Conservation (phyloP, 208 protist species). For the Strigomonas culicis region DNA sequence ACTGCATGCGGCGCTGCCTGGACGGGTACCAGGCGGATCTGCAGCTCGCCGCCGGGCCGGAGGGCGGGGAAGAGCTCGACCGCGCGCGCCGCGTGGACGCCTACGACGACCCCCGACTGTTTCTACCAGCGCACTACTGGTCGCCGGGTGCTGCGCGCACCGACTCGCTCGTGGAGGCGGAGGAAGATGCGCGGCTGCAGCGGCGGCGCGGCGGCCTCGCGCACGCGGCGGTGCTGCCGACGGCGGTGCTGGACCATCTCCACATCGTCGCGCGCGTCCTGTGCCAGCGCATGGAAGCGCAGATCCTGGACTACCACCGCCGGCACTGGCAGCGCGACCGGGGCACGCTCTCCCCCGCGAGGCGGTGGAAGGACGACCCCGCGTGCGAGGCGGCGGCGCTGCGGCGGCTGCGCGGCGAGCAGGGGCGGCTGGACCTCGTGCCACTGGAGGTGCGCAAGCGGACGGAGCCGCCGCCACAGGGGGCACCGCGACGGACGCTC, state of each 20-base stretch:
- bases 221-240: constrained; percentile 22
- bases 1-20: too few species aligned
- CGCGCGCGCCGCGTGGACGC: too few species aligned
- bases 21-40: too few species aligned
- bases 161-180: background rate
- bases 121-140: too few species aligned
- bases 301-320: constrained; percentile 11
- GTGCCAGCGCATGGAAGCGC: constrained; percentile 31
- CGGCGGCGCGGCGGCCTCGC: constrained; percentile 19
- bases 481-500: background rate
- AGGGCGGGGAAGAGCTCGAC: too few species aligned
- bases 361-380: background rate
- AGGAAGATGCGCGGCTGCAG: constrained; percentile 3
- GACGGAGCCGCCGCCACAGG: background rate
- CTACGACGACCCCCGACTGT: too few species aligned
- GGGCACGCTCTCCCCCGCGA: background rate
- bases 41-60: background rate
- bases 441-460: constrained; percentile 45
- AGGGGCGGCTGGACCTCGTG: constrained; percentile 31
- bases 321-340: background rate
- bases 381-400: constrained; percentile 2
- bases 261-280: constrained; percentile 39
- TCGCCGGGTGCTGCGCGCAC: background rate
- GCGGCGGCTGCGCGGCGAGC: constrained; percentile 8
- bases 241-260: constrained; percentile 40